phyloP scores from a whole-genome alignment of 1,284 basidiomycete genomes.

The Tremellales sp. region DNA sequence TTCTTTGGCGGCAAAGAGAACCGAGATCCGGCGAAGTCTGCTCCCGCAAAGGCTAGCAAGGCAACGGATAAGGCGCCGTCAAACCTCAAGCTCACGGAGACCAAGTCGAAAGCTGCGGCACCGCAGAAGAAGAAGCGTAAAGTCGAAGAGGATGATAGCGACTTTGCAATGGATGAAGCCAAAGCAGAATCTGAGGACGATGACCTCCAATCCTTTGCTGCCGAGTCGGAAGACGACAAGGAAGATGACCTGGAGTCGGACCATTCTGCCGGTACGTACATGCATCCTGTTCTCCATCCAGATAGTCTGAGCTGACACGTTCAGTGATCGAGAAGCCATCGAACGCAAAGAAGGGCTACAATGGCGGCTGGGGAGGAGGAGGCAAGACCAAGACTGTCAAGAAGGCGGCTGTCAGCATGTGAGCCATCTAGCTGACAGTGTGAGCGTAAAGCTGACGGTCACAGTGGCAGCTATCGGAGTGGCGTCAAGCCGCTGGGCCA shows the following conservation, averaged over 20 bases:
- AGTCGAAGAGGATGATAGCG: conserved; percentile 20
- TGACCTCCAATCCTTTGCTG: too few relatives aligned
- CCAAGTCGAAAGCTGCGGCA: neutral
- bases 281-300: conserved; percentile 10
- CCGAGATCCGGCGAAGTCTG: neutral
- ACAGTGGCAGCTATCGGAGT: conserved; percentile 22
- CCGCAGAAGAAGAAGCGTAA: conserved; percentile 12
- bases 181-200: conserved; percentile 1
- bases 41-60: neutral
- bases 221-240: conserved; percentile 26
- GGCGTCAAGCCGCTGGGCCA: conserved; percentile 27
- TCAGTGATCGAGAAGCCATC: conserved; percentile 45
- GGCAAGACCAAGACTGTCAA: conserved; percentile 22
- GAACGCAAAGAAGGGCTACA: conserved; percentile 18
- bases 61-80: neutral
- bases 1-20: conserved; percentile 3
- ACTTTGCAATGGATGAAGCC: conserved; percentile 24
- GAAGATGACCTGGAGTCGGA: conserved; percentile 11
- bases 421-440: conserved; percentile 5
- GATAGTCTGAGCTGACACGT: conserved; percentile 34
- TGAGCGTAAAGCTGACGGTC: neutral
- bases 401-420: conserved; percentile 31
- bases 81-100: conserved; percentile 1
- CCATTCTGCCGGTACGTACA: neutral
- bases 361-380: conserved; percentile 22